phyloP scores from a whole-genome alignment of 345 rosid genomes.

The Gynandropsis gynandra region DNA sequence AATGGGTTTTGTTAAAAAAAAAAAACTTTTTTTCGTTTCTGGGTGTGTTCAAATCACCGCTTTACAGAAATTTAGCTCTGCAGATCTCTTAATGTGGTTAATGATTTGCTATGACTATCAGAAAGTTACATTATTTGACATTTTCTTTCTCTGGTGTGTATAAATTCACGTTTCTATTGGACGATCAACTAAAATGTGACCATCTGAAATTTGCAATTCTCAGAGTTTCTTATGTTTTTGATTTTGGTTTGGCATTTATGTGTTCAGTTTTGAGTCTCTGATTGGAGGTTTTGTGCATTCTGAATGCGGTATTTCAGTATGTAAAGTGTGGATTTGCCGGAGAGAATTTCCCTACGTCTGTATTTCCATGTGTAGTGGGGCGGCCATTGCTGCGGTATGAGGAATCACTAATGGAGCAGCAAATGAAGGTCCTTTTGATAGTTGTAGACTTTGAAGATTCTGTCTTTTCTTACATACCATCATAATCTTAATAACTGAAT shows the following conservation, averaged over 20 bases:
- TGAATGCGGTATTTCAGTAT: conserved; percentile 50
- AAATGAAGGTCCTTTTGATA: conserved; percentile 50
- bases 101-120: not conserved
- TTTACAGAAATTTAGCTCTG: no score
- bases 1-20: not conserved
- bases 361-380: conserved; percentile 91
- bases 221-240: conserved; percentile 4
- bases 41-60: conserved; percentile 6
- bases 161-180: not conserved
- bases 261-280: conserved; percentile 13
- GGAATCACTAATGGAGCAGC: conserved; percentile 88
- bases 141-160: not conserved
- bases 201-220: not conserved
- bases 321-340: conserved; percentile 98
- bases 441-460: not conserved
- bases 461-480: not conserved
- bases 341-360: conserved; percentile 94
- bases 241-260: not conserved
- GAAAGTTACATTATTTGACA: conserved; percentile 13
- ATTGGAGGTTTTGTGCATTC: not conserved
- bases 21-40: not conserved
- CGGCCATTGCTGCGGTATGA: conserved; percentile 88
- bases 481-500: not conserved
- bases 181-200: no score
- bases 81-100: no score